phyloP scores from a whole-genome alignment of 192 early-diverging fungal genomes.

The Coemansia sp. region DNA sequence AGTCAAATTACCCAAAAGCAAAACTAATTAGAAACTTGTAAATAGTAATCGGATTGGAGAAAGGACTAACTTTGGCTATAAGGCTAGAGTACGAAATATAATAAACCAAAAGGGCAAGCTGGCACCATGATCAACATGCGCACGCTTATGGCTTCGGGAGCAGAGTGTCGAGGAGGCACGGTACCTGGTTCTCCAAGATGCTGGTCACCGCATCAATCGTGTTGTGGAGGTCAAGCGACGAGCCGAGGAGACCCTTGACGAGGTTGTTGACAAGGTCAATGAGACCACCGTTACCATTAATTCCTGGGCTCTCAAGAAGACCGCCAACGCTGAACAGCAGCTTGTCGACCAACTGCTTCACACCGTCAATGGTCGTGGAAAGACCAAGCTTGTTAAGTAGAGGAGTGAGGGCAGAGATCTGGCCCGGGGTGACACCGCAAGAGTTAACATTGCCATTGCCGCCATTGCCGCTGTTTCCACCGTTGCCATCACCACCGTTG shows the following conservation, averaged over 20 bases:
- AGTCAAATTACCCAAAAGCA: neutral
- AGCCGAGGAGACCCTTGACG: conserved; percentile 40
- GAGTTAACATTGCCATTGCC: conserved; percentile 22
- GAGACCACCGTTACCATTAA: conserved; percentile 31
- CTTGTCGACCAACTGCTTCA: conserved; percentile 50
- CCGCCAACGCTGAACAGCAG: conserved; percentile 29
- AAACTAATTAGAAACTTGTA: conserved; percentile 1
- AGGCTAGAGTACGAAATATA: conserved; percentile 7
- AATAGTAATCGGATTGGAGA: conserved; percentile 4
- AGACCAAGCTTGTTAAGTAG: conserved; percentile 44
- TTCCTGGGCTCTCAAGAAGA: conserved; percentile 33
- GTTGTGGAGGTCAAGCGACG: conserved; percentile 37
- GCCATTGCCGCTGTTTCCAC: conserved; percentile 7
- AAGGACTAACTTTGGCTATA: conserved; percentile 1
- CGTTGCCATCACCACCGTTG: conserved; percentile 3
- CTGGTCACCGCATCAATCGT: conserved; percentile 35
- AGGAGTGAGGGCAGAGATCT: conserved; percentile 50
- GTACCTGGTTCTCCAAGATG: conserved; percentile 46
- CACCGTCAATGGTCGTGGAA: conserved; percentile 28
- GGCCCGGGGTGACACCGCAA: conserved; percentile 40
- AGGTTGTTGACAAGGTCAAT: conserved; percentile 48
- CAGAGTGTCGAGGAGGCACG: conserved; percentile 48
- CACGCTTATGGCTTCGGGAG: conserved; percentile 36
- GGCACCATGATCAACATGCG: neutral
- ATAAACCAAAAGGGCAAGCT: neutral